These are phyloP conservation scores for Cladosporium sp. DNA, from an alignment of 2,329 filamentous ascomycete species.

Conservation along the genomic window DNA sequence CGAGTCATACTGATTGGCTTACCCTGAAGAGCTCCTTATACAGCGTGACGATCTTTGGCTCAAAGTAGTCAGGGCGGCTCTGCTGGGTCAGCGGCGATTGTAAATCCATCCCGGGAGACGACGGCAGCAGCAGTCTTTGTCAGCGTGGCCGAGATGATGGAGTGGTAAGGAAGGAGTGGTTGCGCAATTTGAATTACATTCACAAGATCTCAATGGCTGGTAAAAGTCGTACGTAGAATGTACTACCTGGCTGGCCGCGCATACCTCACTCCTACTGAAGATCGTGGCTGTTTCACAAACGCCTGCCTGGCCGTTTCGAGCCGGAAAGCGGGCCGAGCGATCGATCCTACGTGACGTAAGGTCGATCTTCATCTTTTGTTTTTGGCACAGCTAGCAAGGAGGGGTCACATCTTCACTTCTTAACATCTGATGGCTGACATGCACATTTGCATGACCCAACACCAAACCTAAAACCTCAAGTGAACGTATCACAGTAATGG, in stretches of 20 bases:
- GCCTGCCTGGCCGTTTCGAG: too few relatives aligned
- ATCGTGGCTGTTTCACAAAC: too few relatives aligned
- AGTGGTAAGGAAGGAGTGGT: too few relatives aligned
- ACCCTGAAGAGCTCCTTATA: conserved; percentile 77
- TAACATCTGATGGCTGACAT: background rate
- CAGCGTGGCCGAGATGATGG: too few relatives aligned
- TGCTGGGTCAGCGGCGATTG: conserved; percentile 89
- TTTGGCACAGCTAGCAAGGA: background rate
- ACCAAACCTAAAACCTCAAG: too few relatives aligned
- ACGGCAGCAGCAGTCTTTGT: too few relatives aligned
- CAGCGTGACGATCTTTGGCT: conserved; percentile 87
- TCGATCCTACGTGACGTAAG: background rate
- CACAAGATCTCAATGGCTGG: too few relatives aligned
- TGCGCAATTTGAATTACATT: too few relatives aligned
- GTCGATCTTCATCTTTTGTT: background rate
- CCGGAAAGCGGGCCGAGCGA: background rate
- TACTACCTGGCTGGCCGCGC: too few relatives aligned
- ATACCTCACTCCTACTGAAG: too few relatives aligned
- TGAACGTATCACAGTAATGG: conserved; percentile 14
- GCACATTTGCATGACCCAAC: background rate
- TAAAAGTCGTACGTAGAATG: too few relatives aligned
- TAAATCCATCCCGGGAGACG: background rate
- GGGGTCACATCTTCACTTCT: background rate
- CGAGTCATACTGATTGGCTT: conserved; percentile 8
- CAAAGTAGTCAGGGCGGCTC: conserved; percentile 80